Base-by-base conservation (phyloP, 805 yeast genomes). In the Teunomyces tritomae region DNA sequence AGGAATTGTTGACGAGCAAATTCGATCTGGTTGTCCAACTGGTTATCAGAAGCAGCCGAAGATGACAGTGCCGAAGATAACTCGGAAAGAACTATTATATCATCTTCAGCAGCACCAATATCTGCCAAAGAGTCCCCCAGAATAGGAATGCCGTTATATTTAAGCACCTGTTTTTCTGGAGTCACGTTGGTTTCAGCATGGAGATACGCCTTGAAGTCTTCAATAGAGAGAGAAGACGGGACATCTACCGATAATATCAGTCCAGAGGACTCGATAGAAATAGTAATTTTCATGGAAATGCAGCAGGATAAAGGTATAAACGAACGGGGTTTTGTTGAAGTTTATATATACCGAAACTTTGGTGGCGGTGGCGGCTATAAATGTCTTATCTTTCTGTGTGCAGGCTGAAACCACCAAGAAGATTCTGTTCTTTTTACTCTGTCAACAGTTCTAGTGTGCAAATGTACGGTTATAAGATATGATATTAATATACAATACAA, bases 121-220 rank as follows among this genome's bases (percentile, higher is more conserved):
- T 74, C 74, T 9, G 64, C 61, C 41, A 90, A 65, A 1, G 80
- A 66, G 40, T 61, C 62, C 3, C 60, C 43, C 2, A 54, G 47
- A 30, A 87, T 55, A 4, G 65, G 57, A 24, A 67, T 67, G 49
- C 78, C 77, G 51, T 83, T 76, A 55, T 70, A 71, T 17, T 70
- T 60, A 41, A 89, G 56, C n/a, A 70, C 63, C 58, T 85, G 87
- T 11, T 66, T 56, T 0, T 61, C 56, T 3, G 76, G 66, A 8
- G 71, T 67, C 44, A 85, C 75, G 10, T 71, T 76, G 7, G 89
- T 77, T 58, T 89, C 96, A 1, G 85, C 81, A 50, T 84, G 85
- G 8, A 90, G 59, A 53, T 85, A 82, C 0, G 92, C 95, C 49
- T 79, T 75, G 54, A 91, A 76, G 61, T 90, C 96, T 10, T 63